phyloP scores from a whole-genome alignment of 345 rosid species.

The Alliaria petiolata region DNA sequence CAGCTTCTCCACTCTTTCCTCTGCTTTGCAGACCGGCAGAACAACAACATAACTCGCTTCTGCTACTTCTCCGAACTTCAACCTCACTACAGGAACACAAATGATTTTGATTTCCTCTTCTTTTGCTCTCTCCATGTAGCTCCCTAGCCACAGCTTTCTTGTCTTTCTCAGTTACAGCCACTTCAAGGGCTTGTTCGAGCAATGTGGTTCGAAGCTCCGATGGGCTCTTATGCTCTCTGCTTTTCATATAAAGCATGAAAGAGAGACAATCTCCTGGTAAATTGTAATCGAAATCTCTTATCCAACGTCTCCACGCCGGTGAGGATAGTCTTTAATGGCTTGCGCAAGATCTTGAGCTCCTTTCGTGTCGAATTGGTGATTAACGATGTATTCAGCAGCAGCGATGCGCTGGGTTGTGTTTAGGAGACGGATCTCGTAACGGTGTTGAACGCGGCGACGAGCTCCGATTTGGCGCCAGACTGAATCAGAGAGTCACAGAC shows the following conservation, averaged over 20 bases:
- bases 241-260: conserved; percentile 68
- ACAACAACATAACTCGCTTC: conserved; percentile 64
- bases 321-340: conserved; percentile 79
- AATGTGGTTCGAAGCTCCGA: conserved; percentile 46
- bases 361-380: conserved; percentile 39
- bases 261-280: conserved; percentile 80
- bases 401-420: conserved; percentile 55
- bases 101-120: conserved; percentile 31
- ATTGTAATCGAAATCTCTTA: conserved; percentile 54
- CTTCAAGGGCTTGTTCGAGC: conserved; percentile 56
- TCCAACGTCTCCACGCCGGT: conserved; percentile 54
- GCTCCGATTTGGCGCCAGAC: conserved; percentile 50
- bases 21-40: conserved; percentile 66
- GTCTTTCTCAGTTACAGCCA: conserved; percentile 67
- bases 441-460: conserved; percentile 53
- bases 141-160: conserved; percentile 41
- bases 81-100: conserved; percentile 69
- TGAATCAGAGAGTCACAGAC: conserved; percentile 66
- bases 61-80: conserved; percentile 79
- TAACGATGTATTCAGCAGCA: conserved; percentile 47
- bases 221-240: conserved; percentile 54
- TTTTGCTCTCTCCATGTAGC: conserved; percentile 37
- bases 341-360: conserved; percentile 73
- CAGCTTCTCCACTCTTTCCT: conserved; percentile 47
- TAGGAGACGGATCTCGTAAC: conserved; percentile 72